Conservation (phyloP, 495 filamentous ascomycete genomes). For the Aspergillus conjunctus region DNA sequence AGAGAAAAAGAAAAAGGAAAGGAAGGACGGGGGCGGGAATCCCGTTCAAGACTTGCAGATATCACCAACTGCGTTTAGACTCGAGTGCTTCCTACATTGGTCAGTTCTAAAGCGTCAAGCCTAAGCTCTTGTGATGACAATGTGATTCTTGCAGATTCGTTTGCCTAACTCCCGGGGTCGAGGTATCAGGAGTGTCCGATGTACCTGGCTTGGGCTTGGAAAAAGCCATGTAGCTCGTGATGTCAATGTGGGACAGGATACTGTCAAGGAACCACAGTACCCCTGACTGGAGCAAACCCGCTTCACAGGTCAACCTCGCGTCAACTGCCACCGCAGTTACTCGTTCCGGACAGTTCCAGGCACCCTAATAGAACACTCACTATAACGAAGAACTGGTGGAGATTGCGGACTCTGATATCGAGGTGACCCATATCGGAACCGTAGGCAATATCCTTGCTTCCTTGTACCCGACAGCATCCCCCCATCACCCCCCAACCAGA, state of each 20-base stretch:
- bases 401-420: constrained; percentile 17
- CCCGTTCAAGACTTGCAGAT: constrained; percentile 23
- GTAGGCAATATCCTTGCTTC: constrained; percentile 13
- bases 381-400: constrained; percentile 7
- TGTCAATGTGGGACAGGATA: constrained; percentile 22
- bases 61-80: constrained; percentile 44
- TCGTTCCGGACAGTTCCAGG: constrained; percentile 16
- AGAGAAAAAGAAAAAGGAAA: constrained; percentile 13
- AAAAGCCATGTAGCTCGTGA: constrained; percentile 13
- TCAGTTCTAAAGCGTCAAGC: constrained; percentile 16
- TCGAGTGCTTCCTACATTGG: constrained; percentile 24
- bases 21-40: constrained; percentile 11
- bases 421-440: constrained; percentile 19
- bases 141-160: constrained; percentile 30
- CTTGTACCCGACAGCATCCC: not conserved
- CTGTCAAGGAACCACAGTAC: constrained; percentile 25
- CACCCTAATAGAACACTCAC: constrained; percentile 12
- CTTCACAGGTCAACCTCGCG: constrained; percentile 4
- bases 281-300: constrained; percentile 25
- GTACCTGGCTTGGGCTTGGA: constrained; percentile 20
- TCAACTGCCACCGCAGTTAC: constrained; percentile 20
- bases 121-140: constrained; percentile 28
- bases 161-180: constrained; percentile 17
- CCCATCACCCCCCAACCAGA: constrained; percentile 5
- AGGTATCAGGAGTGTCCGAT: constrained; percentile 5